Base-by-base conservation (phyloP, 331 rosid genomes). In the Acacia pycnantha region DNA sequence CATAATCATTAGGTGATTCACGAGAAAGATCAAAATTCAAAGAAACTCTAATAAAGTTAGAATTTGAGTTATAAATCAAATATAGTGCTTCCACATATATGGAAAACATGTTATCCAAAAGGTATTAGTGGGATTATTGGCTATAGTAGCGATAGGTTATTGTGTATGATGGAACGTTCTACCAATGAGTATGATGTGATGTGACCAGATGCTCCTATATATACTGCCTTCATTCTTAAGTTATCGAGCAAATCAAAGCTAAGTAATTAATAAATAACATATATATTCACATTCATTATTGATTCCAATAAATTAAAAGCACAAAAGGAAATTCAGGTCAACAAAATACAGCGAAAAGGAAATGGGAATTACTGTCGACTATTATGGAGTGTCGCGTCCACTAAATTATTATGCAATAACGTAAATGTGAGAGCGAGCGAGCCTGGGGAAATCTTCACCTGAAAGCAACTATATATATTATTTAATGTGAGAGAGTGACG, bases 191-290 rank as follows among this genome's bases (percentile, higher is more conserved):
- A 51, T n/a, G 67, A 67, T n/a, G 53, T 27, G 27, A 67, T 33
- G 67, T 18, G 26, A 66, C 50, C n/a, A 10, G 37, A n/a, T 64
- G 61, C 44, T 26, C 3, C 62, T 14, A 4, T n/a, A 69, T 11
- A 12, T 12, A 61, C 8, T 70, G 74, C 33, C 73, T 78, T 50
- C 53, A 51, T 68, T 78, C 76, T 37, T 35, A 67, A 35, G 82
- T 14, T 51, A 50, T 9, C 2, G 24, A n/a, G 0, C 21, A 24
- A 8, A 3, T 13, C 6, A 37, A 5, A n/a, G 29, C 31, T 22
- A 62, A 62, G 69, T 27, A 62, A 62, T 62, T 4, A 62, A 26
- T 4, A 62, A 26, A 26, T 26, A 12, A 8, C 8, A 35, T 35
- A 5, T n/a, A 8, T n/a, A 58, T 58, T 1, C 24, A 11, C 66